Percentiles rank a stretch among this genome's conserved stretches.
phyloP scores from a whole-genome alignment of 768 basidiomycete species.

The Trichaptum fuscoviolaceum region DNA sequence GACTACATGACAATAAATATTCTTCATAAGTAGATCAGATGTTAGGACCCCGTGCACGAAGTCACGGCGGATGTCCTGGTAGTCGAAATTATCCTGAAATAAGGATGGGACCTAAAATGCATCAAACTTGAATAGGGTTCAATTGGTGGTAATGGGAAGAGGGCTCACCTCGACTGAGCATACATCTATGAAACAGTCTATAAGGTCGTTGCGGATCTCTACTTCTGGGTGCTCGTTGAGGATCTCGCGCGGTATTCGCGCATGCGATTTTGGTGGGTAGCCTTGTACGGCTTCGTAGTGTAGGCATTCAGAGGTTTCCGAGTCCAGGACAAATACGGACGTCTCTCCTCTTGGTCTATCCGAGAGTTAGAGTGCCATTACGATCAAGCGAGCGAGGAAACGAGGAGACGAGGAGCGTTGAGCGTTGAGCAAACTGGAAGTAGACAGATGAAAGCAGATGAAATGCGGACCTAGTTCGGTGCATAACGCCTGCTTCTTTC shows the following conservation, averaged over 20 bases:
- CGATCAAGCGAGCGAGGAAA: not conserved
- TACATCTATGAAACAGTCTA: slow-evolving; percentile 86
- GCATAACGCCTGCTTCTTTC: slow-evolving; percentile 66
- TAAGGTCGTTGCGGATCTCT: slow-evolving; percentile 82
- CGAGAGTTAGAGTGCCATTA: not conserved
- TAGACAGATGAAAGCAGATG: not conserved
- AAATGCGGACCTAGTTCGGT: slow-evolving; percentile 62
- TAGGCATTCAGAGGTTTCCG: slow-evolving; percentile 72
- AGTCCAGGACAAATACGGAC: slow-evolving; percentile 73
- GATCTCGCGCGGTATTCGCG: slow-evolving; percentile 74
- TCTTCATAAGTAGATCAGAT: slow-evolving; percentile 92
- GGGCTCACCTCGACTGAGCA: slow-evolving; percentile 84
- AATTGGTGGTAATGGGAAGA: not conserved
- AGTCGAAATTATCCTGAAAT: slow-evolving; percentile 99
- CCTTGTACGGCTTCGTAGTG: slow-evolving; percentile 78
- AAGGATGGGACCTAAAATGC: slow-evolving; percentile 78
- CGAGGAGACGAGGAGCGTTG: no score
- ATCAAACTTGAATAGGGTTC: not conserved
- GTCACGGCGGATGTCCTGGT: slow-evolving; percentile 84
- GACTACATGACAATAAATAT: slow-evolving; percentile 85
- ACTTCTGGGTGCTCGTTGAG: slow-evolving; percentile 69
- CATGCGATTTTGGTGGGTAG: slow-evolving; percentile 57
- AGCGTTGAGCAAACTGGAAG: not conserved
- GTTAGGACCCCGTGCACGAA: slow-evolving; percentile 94
- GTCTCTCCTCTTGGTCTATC: slow-evolving; percentile 66